phyloP scores from a whole-genome alignment of 129 eudicot genomes.

The Calendula officinalis region DNA sequence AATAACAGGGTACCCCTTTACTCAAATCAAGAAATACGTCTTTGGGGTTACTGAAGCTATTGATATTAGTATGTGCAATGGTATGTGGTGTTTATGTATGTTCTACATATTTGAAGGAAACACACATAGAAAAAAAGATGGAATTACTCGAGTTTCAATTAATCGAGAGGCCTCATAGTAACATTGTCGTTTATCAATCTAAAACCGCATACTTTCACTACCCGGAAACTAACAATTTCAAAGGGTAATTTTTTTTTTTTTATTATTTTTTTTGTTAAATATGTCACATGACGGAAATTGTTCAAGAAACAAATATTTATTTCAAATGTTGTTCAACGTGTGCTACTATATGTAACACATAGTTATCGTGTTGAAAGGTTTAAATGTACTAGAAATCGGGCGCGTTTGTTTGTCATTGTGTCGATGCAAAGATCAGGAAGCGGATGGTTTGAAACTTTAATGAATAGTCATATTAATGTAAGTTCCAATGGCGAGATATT shows the following conservation, averaged over 20 bases:
- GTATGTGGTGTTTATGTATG: slow-evolving; percentile 47
- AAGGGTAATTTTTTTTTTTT: slow-evolving; percentile 36
- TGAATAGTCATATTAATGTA: slow-evolving; percentile 80
- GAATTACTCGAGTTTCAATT: slow-evolving; percentile 32
- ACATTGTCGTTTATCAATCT: slow-evolving; percentile 22
- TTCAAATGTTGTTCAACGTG: no score
- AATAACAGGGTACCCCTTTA: slow-evolving; percentile 36
- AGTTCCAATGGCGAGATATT: slow-evolving; percentile 95
- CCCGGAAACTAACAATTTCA: slow-evolving; percentile 52
- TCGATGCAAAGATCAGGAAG: slow-evolving; percentile 97
- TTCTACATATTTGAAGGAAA: slow-evolving; percentile 41
- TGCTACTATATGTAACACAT: not conserved
- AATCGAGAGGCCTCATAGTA: slow-evolving; percentile 27
- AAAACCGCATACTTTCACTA: slow-evolving; percentile 47
- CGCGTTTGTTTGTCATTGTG: slow-evolving; percentile 66
- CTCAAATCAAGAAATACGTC: slow-evolving; percentile 35
- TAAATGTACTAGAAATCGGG: slow-evolving; percentile 64
- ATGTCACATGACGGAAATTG: no score
- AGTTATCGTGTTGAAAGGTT: slow-evolving; percentile 38
- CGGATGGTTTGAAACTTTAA: slow-evolving; percentile 92
- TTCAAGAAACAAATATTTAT: no score
- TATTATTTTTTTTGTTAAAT: not conserved
- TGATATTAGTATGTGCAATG: slow-evolving; percentile 43
- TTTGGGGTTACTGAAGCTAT: slow-evolving; percentile 29
- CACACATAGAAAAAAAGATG: slow-evolving; percentile 20